Evolutionary conservation across 495 filamentous ascomycete genomes (phyloP), one percentile per base, ranked within the genome.

Genomic region (Penicillium ucsense): DNA sequence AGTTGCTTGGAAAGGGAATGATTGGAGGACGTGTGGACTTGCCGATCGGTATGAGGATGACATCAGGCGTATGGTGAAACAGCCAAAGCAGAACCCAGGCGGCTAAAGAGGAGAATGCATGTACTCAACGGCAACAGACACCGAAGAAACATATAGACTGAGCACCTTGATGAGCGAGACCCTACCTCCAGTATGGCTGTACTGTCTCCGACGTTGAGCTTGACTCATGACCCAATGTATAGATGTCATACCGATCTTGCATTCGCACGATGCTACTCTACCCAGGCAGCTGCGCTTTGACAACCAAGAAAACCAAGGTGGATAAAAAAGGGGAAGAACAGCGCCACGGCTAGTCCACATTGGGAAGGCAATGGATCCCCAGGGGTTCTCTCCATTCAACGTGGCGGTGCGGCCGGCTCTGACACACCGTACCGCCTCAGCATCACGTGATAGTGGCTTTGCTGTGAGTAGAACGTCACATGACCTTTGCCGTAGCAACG

Each of bases 11-110:
- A 31, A 31, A 37, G 41, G 48, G 52, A 49, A 52, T 62, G 53
- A 56, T 62, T 60, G 59, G 53, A 56, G 53, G 44, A 32, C 50
- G 49, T 51, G 48, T 47, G 59, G 50, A 46, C 34, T 38, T 41
- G 59, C 49, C 47, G 62, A 64, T 68, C 62, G 45, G 6, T n/a
- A 35, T 50, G 47, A 44, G 45, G 52, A 68, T 69, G 67, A 71
- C 67, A 71, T 71, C 65, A 71, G 52, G 67, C 65, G 67, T 61
- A 52, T 61, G 49, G 61, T 65, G 64, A 67, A 69, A 69, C 64
- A 51, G 46, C 52, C 47, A 53, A 53, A 36, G 49, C 35, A 51
- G 52, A 45, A 46, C 35, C 39, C 43, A 2, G 42, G 50, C 45
- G 50, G 51, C 53, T 53, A 47, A 38, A 52, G 46, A 35, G 33